Evolutionary conservation across 345 rosid species (phyloP).

Genomic region (Gossypium stocksii): DNA sequence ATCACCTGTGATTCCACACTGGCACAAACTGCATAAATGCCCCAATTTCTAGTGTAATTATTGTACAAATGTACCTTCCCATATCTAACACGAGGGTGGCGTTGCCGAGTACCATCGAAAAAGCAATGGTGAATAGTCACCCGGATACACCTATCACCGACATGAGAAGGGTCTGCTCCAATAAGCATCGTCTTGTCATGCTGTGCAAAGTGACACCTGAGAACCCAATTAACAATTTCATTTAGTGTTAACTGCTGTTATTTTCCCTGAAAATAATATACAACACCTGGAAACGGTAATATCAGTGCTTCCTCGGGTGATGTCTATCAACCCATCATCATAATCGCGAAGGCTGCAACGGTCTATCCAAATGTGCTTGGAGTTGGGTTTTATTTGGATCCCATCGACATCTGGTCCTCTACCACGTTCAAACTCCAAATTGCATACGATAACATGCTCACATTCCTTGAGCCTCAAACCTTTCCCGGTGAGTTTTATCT

Average conservation of each 20-base stretch:
- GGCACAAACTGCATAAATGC: slow-evolving; percentile 89
- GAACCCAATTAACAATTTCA: not conserved
- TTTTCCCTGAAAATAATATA: not conserved
- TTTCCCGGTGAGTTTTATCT: slow-evolving; percentile 77
- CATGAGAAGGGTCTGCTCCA: slow-evolving; percentile 77
- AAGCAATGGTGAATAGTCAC: slow-evolving; percentile 97
- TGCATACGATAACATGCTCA: slow-evolving; percentile 79
- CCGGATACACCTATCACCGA: slow-evolving; percentile 71
- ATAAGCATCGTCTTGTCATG: slow-evolving; percentile 90
- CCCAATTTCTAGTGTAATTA: slow-evolving; percentile 86
- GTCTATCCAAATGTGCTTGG: slow-evolving; percentile 86
- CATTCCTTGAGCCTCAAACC: slow-evolving; percentile 87
- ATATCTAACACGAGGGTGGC: slow-evolving; percentile 92
- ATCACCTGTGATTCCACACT: slow-evolving; percentile 89
- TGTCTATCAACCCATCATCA: slow-evolving; percentile 89
- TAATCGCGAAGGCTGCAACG: slow-evolving; percentile 85
- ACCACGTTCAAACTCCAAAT: slow-evolving; percentile 85
- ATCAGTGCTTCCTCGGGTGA: slow-evolving; percentile 90
- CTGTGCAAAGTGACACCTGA: slow-evolving; percentile 75
- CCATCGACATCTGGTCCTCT: slow-evolving; percentile 83
- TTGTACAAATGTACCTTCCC: slow-evolving; percentile 84
- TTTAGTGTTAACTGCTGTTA: not conserved
- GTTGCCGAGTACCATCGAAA: slow-evolving; percentile 79
- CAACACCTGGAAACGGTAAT: slow-evolving; percentile 79
- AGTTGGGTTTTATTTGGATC: slow-evolving; percentile 91